Conservation (phyloP, 768 basidiomycete genomes). For the Mycena maculata region DNA sequence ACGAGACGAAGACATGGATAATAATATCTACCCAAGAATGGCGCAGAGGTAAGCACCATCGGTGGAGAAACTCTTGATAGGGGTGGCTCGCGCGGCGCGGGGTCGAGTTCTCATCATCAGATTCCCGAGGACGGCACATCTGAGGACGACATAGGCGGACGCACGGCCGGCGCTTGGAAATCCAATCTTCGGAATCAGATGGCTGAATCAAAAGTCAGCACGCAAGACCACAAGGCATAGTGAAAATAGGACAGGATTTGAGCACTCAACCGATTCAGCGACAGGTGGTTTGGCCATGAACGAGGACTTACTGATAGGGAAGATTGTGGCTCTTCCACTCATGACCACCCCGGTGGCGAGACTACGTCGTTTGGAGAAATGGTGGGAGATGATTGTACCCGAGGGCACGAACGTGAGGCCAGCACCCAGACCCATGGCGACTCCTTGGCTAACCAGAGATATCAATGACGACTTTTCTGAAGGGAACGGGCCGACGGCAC, state of each 20-base stretch:
- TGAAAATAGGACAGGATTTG: neutral
- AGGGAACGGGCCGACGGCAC: no score
- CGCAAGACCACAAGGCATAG: neutral
- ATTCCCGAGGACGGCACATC: conserved; percentile 42
- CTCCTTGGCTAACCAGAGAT: conserved; percentile 25
- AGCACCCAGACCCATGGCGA: conserved; percentile 51
- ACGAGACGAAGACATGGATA: no score
- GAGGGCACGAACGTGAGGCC: conserved; percentile 55
- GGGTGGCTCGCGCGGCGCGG: conserved; percentile 22
- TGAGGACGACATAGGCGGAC: conserved; percentile 43
- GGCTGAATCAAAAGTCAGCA: neutral
- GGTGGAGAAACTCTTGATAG: conserved; percentile 46
- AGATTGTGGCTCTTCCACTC: conserved; percentile 43
- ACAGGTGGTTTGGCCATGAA: neutral
- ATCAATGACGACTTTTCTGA: neutral
- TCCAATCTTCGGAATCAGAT: neutral
- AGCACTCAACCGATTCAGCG: neutral
- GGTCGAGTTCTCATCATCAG: conserved; percentile 40
- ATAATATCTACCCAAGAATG: conserved; percentile 41
- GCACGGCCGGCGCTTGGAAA: conserved; percentile 29
- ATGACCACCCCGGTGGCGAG: conserved; percentile 58
- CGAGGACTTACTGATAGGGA: conserved; percentile 22
- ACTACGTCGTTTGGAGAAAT: conserved; percentile 54
- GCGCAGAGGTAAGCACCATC: conserved; percentile 45
- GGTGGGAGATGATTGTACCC: conserved; percentile 46